These are phyloP conservation scores for Hortaea sp. DNA, from an alignment of 2,329 filamentous ascomycete genomes.

Conservation along the genomic window DNA sequence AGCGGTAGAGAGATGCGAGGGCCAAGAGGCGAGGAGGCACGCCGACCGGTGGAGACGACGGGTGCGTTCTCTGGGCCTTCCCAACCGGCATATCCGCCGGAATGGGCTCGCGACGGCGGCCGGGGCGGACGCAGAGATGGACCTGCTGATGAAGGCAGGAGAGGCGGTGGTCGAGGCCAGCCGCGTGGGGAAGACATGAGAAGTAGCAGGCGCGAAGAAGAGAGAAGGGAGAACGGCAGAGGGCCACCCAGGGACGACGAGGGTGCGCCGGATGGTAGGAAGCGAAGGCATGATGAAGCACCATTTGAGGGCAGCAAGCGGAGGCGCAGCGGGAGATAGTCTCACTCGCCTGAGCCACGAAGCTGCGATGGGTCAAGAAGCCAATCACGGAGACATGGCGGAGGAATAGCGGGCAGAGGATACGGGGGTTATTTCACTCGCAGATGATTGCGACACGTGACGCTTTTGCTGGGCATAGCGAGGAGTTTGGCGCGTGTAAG, in stretches of 20 bases:
- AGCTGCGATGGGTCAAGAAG: background rate
- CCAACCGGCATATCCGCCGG: background rate
- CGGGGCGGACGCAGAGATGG: constrained; percentile 4
- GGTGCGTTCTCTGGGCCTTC: background rate
- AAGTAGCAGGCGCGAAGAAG: constrained; percentile 12
- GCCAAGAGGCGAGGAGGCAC: constrained; percentile 4
- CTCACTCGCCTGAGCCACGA: background rate
- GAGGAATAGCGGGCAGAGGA: too few species aligned
- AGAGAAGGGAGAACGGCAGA: constrained; percentile 10
- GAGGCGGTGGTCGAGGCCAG: constrained; percentile 5
- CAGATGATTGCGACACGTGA: too few species aligned
- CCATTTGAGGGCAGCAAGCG: constrained; percentile 15
- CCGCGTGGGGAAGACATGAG: constrained; percentile 12
- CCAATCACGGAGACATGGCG: too few species aligned
- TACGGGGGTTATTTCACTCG: too few species aligned
- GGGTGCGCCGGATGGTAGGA: constrained; percentile 11
- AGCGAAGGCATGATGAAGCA: constrained; percentile 20
- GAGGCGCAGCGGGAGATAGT: constrained; percentile 12
- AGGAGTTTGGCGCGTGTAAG: too few species aligned
- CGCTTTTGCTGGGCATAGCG: too few species aligned
- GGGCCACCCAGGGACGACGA: constrained; percentile 10
- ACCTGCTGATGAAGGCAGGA: constrained; percentile 11
- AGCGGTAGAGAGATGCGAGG: constrained; percentile 5
- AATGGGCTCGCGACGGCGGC: background rate
- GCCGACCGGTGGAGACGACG: constrained; percentile 2